Conservation (phyloP, 306 rosid species). For the Trifolium repens region DNA sequence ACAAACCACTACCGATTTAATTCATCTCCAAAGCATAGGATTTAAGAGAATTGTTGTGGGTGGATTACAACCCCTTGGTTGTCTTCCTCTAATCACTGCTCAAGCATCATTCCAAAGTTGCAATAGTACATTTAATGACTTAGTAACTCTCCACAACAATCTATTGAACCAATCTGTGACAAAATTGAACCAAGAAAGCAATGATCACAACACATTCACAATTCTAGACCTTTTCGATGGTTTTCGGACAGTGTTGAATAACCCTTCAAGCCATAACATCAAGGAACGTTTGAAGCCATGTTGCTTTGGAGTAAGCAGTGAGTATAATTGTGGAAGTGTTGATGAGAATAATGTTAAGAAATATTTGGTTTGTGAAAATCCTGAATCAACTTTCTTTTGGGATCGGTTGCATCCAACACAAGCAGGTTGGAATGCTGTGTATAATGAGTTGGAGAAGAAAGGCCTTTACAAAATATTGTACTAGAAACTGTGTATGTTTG, state of each 20-base stretch:
- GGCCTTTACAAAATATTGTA: constrained; percentile 17
- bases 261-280: constrained; percentile 34
- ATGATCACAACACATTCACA: constrained; percentile 41
- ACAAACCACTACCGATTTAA: constrained; percentile 55
- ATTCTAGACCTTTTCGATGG: constrained; percentile 57
- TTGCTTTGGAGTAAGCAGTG: constrained; percentile 57
- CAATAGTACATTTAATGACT: constrained; percentile 47
- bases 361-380: constrained; percentile 59
- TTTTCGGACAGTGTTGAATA: constrained; percentile 52
- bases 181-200: constrained; percentile 52
- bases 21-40: constrained; percentile 60
- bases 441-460: constrained; percentile 17
- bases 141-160: constrained; percentile 59
- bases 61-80: constrained; percentile 66
- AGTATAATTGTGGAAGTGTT: constrained; percentile 56
- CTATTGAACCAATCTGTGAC: constrained; percentile 57
- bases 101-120: constrained; percentile 50
- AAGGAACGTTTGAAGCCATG: constrained; percentile 65
- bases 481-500: not conserved
- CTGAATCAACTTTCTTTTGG: constrained; percentile 70
- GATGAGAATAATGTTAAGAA: constrained; percentile 51
- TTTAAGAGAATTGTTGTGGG: constrained; percentile 63
- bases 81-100: constrained; percentile 58
- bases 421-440: constrained; percentile 76
- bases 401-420: constrained; percentile 73